Conservation (phyloP, 1,284 basidiomycete species). For the Grifola frondosa region DNA sequence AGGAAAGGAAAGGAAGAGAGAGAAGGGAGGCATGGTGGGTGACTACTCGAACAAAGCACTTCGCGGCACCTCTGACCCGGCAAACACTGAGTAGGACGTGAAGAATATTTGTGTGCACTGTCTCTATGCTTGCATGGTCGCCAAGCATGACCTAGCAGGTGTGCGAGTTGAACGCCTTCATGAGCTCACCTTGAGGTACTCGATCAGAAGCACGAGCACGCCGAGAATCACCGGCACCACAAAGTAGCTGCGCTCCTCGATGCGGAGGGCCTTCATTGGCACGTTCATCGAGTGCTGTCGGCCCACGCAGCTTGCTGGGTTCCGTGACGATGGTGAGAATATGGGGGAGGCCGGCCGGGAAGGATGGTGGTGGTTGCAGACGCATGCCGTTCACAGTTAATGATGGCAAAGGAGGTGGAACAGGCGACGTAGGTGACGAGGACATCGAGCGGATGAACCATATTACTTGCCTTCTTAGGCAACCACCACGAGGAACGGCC, state of each 20-base stretch:
- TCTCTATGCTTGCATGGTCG: too few species aligned
- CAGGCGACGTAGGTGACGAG: conserved; percentile 21
- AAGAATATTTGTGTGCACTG: too few species aligned
- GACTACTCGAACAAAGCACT: too few species aligned
- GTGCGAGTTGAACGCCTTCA: conserved; percentile 97
- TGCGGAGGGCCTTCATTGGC: conserved; percentile 69
- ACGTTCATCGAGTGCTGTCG: conserved; percentile 34
- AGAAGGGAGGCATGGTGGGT: too few species aligned
- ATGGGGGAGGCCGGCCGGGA: conserved; percentile 31
- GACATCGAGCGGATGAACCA: conserved; percentile 29
- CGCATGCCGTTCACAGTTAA: conserved; percentile 21
- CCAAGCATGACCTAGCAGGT: conserved; percentile 98
- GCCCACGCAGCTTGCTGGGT: conserved; percentile 19
- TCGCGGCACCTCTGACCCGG: too few species aligned
- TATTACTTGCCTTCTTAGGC: too few species aligned
- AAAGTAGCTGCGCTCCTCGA: conserved; percentile 85
- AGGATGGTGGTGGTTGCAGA: conserved; percentile 25
- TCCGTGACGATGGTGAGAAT: conserved; percentile 15
- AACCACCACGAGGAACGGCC: too few species aligned
- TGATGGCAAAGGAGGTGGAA: conserved; percentile 22
- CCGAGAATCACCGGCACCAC: conserved; percentile 85
- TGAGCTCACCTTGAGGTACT: conserved; percentile 93
- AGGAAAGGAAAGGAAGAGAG: too few species aligned
- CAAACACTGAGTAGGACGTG: too few species aligned
- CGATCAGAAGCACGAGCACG: conserved; percentile 73